These are phyloP conservation scores for Geosmithia putterillii DNA, from an alignment of 2,329 filamentous ascomycete species.

Conservation along the genomic window DNA sequence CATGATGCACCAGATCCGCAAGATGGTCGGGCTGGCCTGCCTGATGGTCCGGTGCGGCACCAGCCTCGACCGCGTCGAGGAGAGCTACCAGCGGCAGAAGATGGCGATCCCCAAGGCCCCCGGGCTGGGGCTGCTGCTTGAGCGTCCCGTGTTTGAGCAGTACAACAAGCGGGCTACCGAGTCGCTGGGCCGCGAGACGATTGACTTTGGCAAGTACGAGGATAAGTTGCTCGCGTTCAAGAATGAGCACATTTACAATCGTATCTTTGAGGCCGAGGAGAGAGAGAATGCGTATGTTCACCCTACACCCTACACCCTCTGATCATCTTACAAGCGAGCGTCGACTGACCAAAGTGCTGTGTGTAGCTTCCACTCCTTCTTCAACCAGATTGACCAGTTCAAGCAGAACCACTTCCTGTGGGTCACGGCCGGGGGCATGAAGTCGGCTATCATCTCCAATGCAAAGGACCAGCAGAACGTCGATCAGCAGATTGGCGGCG, in stretches of 20 bases:
- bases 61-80: constrained; percentile 54
- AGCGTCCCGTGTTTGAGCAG: constrained; percentile 79
- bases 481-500: constrained; percentile 36
- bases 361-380: constrained; percentile 60
- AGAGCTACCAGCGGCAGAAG: constrained; percentile 60
- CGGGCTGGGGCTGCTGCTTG: constrained; percentile 74
- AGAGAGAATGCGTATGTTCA: constrained; percentile 67
- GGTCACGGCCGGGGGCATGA: constrained; percentile 56
- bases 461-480: constrained; percentile 26
- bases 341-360: neutral
- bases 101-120: constrained; percentile 93
- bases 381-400: constrained; percentile 69
- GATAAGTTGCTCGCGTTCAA: constrained; percentile 81
- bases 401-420: constrained; percentile 62
- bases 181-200: constrained; percentile 50
- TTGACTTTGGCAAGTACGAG: constrained; percentile 71
- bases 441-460: constrained; percentile 36
- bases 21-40: constrained; percentile 92
- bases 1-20: constrained; percentile 99
- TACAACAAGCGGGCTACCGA: constrained; percentile 68
- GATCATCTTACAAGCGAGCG: neutral
- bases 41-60: constrained; percentile 76
- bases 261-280: constrained; percentile 85
- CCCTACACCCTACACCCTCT: neutral
- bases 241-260: constrained; percentile 78